Base-by-base conservation (phyloP, 495 filamentous ascomycete species). In the Amniculicola lignicola region DNA sequence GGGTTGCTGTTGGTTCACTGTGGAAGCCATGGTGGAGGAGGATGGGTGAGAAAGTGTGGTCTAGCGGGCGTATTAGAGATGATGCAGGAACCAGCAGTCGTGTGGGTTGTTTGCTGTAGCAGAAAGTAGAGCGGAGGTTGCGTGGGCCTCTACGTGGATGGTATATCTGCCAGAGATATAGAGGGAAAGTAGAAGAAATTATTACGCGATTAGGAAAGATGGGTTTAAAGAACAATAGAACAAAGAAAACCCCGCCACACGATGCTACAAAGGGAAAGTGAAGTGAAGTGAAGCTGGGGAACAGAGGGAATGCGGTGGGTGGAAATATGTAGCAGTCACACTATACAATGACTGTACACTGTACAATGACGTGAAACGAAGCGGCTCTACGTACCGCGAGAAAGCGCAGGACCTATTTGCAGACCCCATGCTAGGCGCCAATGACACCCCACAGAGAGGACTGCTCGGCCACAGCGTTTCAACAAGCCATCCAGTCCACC, bases 1-100 rank as follows among this genome's bases (percentile, higher is more conserved):
- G 67, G 61, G 57, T 54, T 74, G 71, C 70, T 74, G 71, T 72
- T 70, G 71, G 67, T 71, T 71, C 64, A 61, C 67, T 63, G 69
- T 58, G 67, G 67, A 70, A 61, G 69, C 65, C 70, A 72, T 72
- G 59, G 50, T 49, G 62, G 54, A 29, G 42, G 43, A 11, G 40
- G 59, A 37, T 36, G 41, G 56, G 29, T 51, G 37, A 33, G 56
- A 68, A 64, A 53, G 29, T 37, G 28, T 33, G 49, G 57, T 58
- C 62, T 65, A 47, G n/a, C 18, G 23, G 29, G n/a, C 14, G 36
- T 44, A 40, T 51, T 58, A 61, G 52, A 51, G 43, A 6, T 18
- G 50, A 48, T n/a, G 14, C 21, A 43, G 29, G 36, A 50, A 18
- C 19, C 38, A 40, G 56, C 33, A 33, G 56, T 35, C 21, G 37